Evolutionary conservation across 495 filamentous ascomycete genomes (phyloP), one percentile per base, ranked within the genome.

Genomic region (Aspergillus panamensis): DNA sequence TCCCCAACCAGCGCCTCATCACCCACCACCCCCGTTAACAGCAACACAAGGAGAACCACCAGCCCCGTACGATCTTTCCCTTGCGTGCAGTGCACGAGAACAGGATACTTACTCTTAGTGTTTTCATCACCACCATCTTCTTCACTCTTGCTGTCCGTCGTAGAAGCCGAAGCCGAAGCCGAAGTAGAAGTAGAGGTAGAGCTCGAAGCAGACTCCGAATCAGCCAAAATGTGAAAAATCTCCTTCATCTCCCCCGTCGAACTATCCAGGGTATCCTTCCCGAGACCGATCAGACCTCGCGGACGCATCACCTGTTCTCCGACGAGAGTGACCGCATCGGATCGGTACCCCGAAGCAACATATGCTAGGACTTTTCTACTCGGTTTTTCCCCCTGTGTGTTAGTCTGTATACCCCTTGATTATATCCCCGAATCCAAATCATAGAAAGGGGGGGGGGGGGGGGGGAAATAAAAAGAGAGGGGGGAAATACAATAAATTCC

Each of bases 21-120:
- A 0, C 83, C 81, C 0, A 89, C 79, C 9, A 70, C 76, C 5
- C 72, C 67, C 3, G 85, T 76, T 3, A 88, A 68, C 30, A 92
- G 66, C 1, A 92, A 69, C 0, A 81, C 62, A 17, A 95, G 74
- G 10, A 86, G 70, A n/a, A 90, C 69, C 20, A 89, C 74, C 3
- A 94, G 73, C 0, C 91, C 91, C 0, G 91, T 94, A 0, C 90
- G 82, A 66, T 95, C 91, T 64, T 96, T 96, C 35, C 91, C 91
- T 66, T 94, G 89, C 3, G 90, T 92, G 72, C 91, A 95, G 74
- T 94, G 91, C 6, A 92, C 66, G 3, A 93, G 66, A 6, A 84
- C 58, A 0, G 89, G 89, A 40, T 85, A 86, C 14, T 77, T 70
- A 3, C 62, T 56, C 19, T 20, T 10, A 12, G 9, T 20, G 5